A percentile compares a stretch with the other conserved stretches of the same genome.
Conservation (phyloP, 345 rosid genomes). For the Lenwebbia sp. region DNA sequence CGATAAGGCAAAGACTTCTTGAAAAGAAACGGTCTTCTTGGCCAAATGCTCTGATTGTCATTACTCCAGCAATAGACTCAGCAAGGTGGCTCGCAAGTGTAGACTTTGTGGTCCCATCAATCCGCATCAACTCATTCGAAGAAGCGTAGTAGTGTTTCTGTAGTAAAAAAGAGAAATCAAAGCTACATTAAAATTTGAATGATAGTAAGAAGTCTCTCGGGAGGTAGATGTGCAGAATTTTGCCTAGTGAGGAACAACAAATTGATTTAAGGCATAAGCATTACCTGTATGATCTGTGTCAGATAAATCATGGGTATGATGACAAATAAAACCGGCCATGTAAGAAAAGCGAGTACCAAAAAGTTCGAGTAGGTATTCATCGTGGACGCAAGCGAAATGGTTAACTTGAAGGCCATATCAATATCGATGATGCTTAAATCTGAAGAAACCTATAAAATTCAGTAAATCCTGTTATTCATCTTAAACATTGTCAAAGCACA, state of each 20-base stretch:
- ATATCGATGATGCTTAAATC: slow-evolving; percentile 35
- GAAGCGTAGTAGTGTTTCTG: slow-evolving; percentile 47
- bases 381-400: slow-evolving; percentile 15
- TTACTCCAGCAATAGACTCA: slow-evolving; percentile 46
- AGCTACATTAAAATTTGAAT: background rate
- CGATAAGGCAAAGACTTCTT: slow-evolving; percentile 28
- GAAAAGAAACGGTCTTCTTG: slow-evolving; percentile 41
- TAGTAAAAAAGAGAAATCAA: background rate
- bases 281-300: slow-evolving; percentile 32
- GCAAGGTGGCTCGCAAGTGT: slow-evolving; percentile 38
- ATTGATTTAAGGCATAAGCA: background rate
- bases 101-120: slow-evolving; percentile 51
- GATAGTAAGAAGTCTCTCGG: background rate
- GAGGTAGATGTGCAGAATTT: background rate
- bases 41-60: slow-evolving; percentile 51
- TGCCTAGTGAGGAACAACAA: background rate
- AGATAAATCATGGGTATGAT: slow-evolving; percentile 37
- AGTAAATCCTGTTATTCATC: background rate
- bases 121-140: slow-evolving; percentile 45
- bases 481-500: background rate
- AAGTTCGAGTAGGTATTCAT: slow-evolving; percentile 21
- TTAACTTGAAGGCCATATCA: slow-evolving; percentile 23
- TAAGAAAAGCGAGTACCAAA: slow-evolving; percentile 23
- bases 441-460: slow-evolving; percentile 33
- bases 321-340: slow-evolving; percentile 43